Percentiles rank a stretch among this genome's conserved stretches.
These are phyloP conservation scores for Nicotiana sylvestris DNA, from an alignment of 257 asterid genomes.

Conservation along the genomic window DNA sequence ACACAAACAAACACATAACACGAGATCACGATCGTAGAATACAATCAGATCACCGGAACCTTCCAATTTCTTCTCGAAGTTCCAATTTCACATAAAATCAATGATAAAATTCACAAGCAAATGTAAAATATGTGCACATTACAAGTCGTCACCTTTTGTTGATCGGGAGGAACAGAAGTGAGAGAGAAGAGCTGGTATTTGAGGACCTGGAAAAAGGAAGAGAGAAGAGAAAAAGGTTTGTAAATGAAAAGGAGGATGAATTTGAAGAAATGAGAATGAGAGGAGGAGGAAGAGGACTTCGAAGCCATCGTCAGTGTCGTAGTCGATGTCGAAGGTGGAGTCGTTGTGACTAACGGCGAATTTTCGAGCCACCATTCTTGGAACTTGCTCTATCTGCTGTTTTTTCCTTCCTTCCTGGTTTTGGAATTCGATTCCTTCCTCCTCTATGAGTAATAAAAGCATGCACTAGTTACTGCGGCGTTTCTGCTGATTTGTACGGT, in stretches of 20 bases:
- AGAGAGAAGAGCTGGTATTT: conserved; percentile 88
- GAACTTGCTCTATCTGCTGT: not conserved
- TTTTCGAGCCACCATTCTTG: conserved; percentile 68
- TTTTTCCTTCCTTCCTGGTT: not conserved
- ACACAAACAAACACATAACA: not conserved
- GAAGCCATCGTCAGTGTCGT: conserved; percentile 85
- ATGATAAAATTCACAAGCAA: not conserved
- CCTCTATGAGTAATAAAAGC: not conserved
- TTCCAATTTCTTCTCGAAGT: not conserved
- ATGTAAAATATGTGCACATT: not conserved
- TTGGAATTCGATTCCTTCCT: not conserved
- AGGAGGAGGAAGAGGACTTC: conserved; percentile 42
- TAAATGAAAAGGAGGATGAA: conserved; percentile 10
- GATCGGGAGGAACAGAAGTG: conserved; percentile 84
- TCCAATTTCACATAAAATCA: not conserved
- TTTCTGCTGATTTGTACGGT: no score
- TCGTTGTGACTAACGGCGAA: conserved; percentile 53
- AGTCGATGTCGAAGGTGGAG: conserved; percentile 68
- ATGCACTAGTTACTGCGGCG: no score
- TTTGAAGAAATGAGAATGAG: conserved; percentile 3
- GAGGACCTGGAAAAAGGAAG: conserved; percentile 54
- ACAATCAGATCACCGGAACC: not conserved
- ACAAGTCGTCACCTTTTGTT: conserved; percentile 49
- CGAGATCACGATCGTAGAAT: not conserved
- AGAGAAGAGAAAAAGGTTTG: conserved; percentile 15